These are phyloP conservation scores for Talaromyces piceae DNA, from an alignment of 2,329 filamentous ascomycete genomes.

Conservation along the genomic window DNA sequence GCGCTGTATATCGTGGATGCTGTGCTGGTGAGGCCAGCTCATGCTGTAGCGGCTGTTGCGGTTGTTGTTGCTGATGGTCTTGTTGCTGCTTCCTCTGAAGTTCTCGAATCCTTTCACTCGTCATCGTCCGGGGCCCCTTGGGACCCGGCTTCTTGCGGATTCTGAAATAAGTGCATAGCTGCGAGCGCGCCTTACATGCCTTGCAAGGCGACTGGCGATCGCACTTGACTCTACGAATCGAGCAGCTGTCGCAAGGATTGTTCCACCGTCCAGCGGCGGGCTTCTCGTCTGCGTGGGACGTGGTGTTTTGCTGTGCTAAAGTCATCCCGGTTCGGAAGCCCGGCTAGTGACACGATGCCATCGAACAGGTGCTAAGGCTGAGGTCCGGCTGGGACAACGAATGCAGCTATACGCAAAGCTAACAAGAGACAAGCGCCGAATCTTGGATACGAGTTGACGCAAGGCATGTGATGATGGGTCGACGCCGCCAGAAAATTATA, in stretches of 20 bases:
- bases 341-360: not conserved
- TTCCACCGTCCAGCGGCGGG: not conserved
- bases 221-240: slow-evolving; percentile 13
- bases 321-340: not conserved
- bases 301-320: not conserved
- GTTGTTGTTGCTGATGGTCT: not conserved
- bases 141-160: slow-evolving; percentile 13
- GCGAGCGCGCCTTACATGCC: slow-evolving; percentile 11
- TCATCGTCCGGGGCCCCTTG: slow-evolving; percentile 6
- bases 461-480: too few species aligned
- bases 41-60: not conserved
- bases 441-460: too few species aligned
- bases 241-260: slow-evolving; percentile 8
- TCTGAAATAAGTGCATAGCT: slow-evolving; percentile 12
- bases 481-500: too few species aligned
- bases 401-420: not conserved
- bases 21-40: not conserved
- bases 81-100: slow-evolving; percentile 1
- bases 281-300: not conserved
- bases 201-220: slow-evolving; percentile 14
- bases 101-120: slow-evolving; percentile 5
- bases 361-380: not conserved
- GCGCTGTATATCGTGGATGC: not conserved
- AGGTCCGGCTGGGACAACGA: not conserved
- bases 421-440: too few species aligned